Base-by-base conservation (phyloP, 2,329 filamentous ascomycete genomes). In the Gnomoniopsis smithogilvyi region DNA sequence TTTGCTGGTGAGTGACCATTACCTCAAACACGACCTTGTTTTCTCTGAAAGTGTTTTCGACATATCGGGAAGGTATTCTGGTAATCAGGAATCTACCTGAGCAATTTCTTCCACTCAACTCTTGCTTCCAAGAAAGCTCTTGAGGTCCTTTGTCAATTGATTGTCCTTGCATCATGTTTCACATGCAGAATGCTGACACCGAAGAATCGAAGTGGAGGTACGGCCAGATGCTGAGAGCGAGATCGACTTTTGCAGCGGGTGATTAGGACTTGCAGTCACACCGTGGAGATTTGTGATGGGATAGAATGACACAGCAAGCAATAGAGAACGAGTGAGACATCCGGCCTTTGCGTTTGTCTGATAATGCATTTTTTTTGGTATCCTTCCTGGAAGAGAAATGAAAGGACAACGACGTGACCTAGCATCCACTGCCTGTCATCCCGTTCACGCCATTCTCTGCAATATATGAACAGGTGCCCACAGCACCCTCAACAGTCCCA, bases 161-260 rank as follows among this genome's bases (percentile, higher is more conserved):
- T 4, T 30, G 8, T n/a, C 26, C 26, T 30, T 30, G 4, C 26
- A 30, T 8, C 8, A 4, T 8, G 4, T 30, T 30, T 30, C 26
- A 30, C 8, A 8, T 30, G 26, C 26, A 30, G 4, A 8, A 30
- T 30, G 26, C 26, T 30, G 26, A 30, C 26, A 4, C 4, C 26
- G 26, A 30, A 30, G 26, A 4, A 8, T 30, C 8, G 26, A 30
- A 30, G 24, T 81, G 76, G 77, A 68, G 69, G 24, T 80, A 74
- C 61, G 79, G 79, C 2, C 70, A 72, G 48, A 68, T 53, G 47
- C 60, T 79, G 62, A 72, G 76, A 52, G 67, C 65, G 53, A 65
- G 63, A 60, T 72, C 69, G 57, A 61, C 61, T 1, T 67, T 61
- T 54, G 60, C 64, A 2, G 54, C 64, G 0, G 63, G 60, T n/a